phyloP scores from a whole-genome alignment of 441 rosid species.

The Populus hybrid region DNA sequence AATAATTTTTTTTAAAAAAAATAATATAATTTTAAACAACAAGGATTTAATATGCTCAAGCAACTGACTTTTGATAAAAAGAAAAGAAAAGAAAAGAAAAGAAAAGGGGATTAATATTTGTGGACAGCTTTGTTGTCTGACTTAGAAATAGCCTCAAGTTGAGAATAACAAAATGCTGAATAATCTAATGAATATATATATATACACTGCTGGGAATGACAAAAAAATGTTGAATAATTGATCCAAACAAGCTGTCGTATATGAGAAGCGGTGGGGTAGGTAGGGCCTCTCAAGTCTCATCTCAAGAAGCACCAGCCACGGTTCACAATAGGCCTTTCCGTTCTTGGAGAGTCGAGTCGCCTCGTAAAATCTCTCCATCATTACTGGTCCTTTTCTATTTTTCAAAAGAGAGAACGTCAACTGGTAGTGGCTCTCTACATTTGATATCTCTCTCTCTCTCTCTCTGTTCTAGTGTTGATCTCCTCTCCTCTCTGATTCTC shows the following conservation, averaged over 20 bases:
- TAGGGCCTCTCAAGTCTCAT: neutral
- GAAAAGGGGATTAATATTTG: neutral
- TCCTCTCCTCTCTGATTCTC: neutral
- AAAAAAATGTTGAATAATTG: neutral
- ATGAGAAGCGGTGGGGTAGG: neutral
- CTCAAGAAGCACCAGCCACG: neutral
- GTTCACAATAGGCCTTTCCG: neutral
- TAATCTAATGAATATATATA: too few species aligned
- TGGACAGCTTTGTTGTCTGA: neutral
- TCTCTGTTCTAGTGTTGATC: neutral
- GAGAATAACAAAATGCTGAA: neutral
- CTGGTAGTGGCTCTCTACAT: neutral
- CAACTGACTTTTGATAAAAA: neutral
- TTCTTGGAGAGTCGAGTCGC: constrained; percentile 1
- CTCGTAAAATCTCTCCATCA: neutral
- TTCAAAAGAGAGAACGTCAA: neutral
- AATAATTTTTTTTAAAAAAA: too few species aligned
- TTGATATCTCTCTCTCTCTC: neutral
- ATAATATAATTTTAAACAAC: too few species aligned
- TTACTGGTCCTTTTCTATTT: neutral
- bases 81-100: too few species aligned
- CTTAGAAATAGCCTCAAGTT: neutral
- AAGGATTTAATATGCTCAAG: too few species aligned
- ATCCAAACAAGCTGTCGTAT: neutral
- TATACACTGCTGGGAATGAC: too few species aligned